A percentile compares a stretch with the other conserved stretches of the same genome.
These are phyloP conservation scores for Durotheca rogersii DNA, from an alignment of 495 filamentous ascomycete species.

Conservation along the genomic window DNA sequence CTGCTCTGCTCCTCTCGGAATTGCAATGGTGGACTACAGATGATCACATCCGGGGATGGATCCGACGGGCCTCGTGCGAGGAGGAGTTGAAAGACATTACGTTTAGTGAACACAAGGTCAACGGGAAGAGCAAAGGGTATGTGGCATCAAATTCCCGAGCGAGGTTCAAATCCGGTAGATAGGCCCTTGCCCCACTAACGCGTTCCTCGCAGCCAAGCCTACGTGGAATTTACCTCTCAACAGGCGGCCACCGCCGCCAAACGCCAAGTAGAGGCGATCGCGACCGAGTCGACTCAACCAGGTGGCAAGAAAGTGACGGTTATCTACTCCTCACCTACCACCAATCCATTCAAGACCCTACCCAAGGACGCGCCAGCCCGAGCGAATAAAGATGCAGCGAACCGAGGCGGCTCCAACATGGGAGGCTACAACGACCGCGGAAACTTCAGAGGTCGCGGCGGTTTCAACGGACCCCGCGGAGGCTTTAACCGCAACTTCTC, in stretches of 20 bases:
- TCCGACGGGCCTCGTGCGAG: constrained; percentile 71
- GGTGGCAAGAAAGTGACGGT: constrained; percentile 70
- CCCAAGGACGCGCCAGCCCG: constrained; percentile 87
- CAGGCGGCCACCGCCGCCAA: constrained; percentile 87
- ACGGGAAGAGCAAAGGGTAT: constrained; percentile 97
- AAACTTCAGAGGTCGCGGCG: constrained; percentile 41
- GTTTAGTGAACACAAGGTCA: constrained; percentile 97
- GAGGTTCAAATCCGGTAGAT: neutral
- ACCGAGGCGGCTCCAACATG: constrained; percentile 47
- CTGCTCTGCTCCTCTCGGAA: constrained; percentile 80
- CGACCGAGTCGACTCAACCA: constrained; percentile 37
- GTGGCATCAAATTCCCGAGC: constrained; percentile 28
- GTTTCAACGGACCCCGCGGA: constrained; percentile 37
- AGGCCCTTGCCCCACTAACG: constrained; percentile 19
- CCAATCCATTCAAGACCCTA: constrained; percentile 87
- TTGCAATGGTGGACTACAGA: constrained; percentile 96
- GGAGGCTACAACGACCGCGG: constrained; percentile 48
- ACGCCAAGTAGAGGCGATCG: constrained; percentile 69
- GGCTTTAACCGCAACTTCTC: constrained; percentile 33
- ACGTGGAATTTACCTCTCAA: constrained; percentile 78
- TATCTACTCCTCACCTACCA: constrained; percentile 71
- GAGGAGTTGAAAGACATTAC: constrained; percentile 88
- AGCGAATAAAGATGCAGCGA: constrained; percentile 61
- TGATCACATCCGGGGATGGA: constrained; percentile 90
- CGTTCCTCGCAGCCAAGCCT: constrained; percentile 69